phyloP scores from a whole-genome alignment of 208 protist genomes.

The Leishmania turanica region DNA sequence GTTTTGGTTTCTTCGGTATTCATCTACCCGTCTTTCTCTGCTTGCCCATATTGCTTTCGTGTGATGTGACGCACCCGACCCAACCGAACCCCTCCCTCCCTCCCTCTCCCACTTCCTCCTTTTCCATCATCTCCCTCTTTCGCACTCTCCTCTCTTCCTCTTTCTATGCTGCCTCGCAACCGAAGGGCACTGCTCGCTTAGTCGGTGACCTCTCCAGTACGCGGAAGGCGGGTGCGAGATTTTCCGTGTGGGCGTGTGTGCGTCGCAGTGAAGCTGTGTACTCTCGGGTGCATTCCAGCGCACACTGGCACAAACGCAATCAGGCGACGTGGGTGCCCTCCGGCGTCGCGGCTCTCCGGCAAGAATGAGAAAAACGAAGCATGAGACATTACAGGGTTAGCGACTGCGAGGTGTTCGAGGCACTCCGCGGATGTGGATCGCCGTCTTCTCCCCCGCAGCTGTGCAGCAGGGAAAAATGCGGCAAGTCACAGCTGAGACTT shows the following conservation, averaged over 20 bases:
- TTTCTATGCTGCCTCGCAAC: background rate
- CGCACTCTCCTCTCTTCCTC: background rate
- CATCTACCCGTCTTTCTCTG: background rate
- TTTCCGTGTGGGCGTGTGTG: no score
- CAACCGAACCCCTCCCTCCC: no score
- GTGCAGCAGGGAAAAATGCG: background rate
- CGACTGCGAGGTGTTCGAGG: background rate
- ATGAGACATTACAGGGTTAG: background rate
- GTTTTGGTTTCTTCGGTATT: background rate
- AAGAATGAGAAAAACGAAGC: background rate
- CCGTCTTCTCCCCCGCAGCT: background rate
- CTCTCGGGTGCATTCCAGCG: background rate
- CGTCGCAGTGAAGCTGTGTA: background rate
- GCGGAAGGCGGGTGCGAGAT: background rate
- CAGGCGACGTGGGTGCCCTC: background rate
- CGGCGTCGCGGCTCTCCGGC: background rate
- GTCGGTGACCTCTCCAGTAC: background rate
- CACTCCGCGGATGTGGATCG: background rate
- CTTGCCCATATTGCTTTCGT: background rate
- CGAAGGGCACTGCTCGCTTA: background rate
- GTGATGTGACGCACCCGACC: background rate
- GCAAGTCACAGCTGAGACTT: background rate
- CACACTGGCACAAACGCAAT: background rate
- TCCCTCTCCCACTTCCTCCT: background rate
- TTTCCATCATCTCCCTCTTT: background rate